These are phyloP conservation scores for Candida glucosophila DNA, from an alignment of 1,139 yeast genomes.

Conservation along the genomic window DNA sequence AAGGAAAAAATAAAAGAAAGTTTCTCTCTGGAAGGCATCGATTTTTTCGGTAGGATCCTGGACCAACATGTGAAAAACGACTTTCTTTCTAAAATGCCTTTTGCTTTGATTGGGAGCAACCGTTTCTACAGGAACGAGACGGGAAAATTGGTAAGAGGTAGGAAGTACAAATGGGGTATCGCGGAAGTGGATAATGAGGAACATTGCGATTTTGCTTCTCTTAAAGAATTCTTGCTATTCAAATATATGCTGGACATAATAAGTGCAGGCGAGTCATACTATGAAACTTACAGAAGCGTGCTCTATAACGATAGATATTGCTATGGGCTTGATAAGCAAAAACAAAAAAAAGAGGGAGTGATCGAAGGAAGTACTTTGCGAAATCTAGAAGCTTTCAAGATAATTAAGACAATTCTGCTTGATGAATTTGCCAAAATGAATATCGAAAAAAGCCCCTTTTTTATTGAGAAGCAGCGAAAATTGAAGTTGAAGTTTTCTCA, in stretches of 20 bases:
- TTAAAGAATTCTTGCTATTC: conserved; percentile 44
- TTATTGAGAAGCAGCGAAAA: conserved; percentile 34
- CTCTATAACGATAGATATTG: conserved; percentile 26
- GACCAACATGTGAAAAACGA: conserved; percentile 27
- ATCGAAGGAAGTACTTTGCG: conserved; percentile 3
- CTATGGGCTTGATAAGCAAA: conserved; percentile 2
- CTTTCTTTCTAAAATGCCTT: conserved; percentile 41
- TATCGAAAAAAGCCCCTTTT: conserved; percentile 40
- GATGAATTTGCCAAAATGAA: conserved; percentile 28
- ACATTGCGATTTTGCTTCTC: conserved; percentile 56
- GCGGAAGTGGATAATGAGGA: conserved; percentile 59
- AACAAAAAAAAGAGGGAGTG: conserved; percentile 2
- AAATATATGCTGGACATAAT: conserved; percentile 54
- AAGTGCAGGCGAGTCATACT: conserved; percentile 46
- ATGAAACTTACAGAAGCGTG: conserved; percentile 42
- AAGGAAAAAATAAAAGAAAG: conserved; percentile 37
- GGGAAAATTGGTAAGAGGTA: conserved; percentile 45
- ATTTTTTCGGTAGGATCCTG: conserved; percentile 46
- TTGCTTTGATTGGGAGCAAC: conserved; percentile 50
- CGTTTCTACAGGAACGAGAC: conserved; percentile 16
- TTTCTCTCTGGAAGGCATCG: conserved; percentile 41
- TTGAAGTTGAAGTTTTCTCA: conserved; percentile 41
- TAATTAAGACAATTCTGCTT: conserved; percentile 31
- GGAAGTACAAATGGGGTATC: conserved; percentile 67
- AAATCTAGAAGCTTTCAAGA: conserved; percentile 11